Base-by-base conservation (phyloP, 2,329 filamentous ascomycete genomes). In the Hymenoscyphus linearis region DNA sequence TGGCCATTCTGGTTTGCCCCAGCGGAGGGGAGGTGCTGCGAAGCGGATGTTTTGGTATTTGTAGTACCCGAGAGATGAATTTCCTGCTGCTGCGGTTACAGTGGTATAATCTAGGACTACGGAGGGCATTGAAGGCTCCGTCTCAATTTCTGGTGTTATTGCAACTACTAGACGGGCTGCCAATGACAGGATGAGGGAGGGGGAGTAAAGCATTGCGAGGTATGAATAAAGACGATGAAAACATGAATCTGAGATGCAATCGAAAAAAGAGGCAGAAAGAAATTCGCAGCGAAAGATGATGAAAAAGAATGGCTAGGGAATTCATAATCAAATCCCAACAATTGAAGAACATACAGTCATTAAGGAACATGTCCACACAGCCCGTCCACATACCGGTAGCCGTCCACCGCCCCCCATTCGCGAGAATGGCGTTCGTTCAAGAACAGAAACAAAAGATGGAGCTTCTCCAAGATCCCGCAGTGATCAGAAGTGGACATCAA, bases 11-110 rank as follows among this genome's bases (percentile, higher is more conserved):
- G 74, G 74, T 54, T 71, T 69, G 10, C 71, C 71, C 34, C 68
- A 76, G 13, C 73, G 70, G 16, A 74, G 65, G 37, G 74, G 72
- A 5, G 72, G 68, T 2, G 72, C 69, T 2, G 72, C 73, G 57
- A 71, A 76, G 12, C 74, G 68, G 52, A 75, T 74, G 55, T 75
- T 75, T 60, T 74, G 73, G 50, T 73, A 74, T 57, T 74, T 73
- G 64, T 73, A 73, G 64, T 69, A 57, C 1, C 55, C 55, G 12
- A 57, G 13, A 4, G 55, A 47, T 16, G 27, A 18, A 37, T 57
- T 57, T 10, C 55, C 55, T 18, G 36, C 55, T 3, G 26, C 55
- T 13, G 55, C 36, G 16, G 31, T 26, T 16, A 57, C 18, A 1
- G 55, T 57, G 22, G 18, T 31, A 36, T 57, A 57, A 47, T 57